Conservation (phyloP, 768 basidiomycete species). For the Suillus plorans region DNA sequence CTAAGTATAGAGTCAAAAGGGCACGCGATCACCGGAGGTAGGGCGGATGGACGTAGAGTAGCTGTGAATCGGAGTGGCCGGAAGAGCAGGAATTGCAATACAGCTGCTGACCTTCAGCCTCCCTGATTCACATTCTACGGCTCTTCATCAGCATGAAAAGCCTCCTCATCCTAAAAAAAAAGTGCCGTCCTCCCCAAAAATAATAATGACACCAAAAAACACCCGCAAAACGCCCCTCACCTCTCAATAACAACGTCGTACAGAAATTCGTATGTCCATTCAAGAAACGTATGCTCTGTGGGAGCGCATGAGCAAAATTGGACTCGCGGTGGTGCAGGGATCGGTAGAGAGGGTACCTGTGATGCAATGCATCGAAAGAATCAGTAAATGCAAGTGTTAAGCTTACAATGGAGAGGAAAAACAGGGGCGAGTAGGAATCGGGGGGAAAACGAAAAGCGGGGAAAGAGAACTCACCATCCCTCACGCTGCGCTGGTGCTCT, state of each 20-base stretch:
- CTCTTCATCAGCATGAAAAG: background rate
- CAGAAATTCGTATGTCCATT: conserved; percentile 87
- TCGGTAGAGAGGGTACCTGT: conserved; percentile 69
- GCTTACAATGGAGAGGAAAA: background rate
- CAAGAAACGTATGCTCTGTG: conserved; percentile 77
- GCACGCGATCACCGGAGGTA: background rate
- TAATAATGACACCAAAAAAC: background rate
- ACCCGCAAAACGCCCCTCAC: conserved; percentile 21
- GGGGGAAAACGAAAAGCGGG: background rate
- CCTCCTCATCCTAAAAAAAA: too few relatives aligned
- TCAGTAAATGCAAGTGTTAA: background rate
- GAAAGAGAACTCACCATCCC: conserved; percentile 59
- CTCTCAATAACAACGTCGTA: conserved; percentile 72
- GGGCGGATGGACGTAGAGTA: background rate
- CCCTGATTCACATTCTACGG: background rate
- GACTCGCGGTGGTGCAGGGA: conserved; percentile 83
- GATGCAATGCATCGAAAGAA: background rate
- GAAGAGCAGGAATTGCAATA: background rate
- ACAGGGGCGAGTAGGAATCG: background rate
- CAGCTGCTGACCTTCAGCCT: background rate
- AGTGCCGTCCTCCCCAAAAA: background rate
- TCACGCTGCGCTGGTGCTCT: conserved; percentile 60
- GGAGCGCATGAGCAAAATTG: conserved; percentile 75
- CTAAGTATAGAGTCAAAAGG: background rate
- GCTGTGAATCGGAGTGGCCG: background rate